phyloP scores from a whole-genome alignment of 768 basidiomycete species.

The Lactarius hengduanensis region DNA sequence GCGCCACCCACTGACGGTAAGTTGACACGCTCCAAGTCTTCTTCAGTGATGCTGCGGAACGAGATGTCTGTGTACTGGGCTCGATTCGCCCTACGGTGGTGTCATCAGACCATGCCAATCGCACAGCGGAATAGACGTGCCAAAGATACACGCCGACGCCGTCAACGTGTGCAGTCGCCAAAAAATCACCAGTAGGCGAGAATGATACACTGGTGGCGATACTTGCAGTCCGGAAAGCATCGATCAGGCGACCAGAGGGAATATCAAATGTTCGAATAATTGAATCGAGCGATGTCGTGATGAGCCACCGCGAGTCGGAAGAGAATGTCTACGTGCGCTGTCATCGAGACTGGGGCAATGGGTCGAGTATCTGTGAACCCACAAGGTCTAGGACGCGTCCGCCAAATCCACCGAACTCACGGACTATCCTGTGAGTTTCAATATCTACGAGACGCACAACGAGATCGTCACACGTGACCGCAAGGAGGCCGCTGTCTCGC shows the following conservation, averaged over 20 bases:
- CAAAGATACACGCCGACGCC: slow-evolving; percentile 95
- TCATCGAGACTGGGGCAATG: neutral
- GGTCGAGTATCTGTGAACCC: slow-evolving; percentile 33
- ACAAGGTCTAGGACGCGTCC: slow-evolving; percentile 90
- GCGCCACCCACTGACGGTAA: slow-evolving; percentile 85
- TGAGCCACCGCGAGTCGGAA: slow-evolving; percentile 91
- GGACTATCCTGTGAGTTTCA: slow-evolving; percentile 82
- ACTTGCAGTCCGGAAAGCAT: slow-evolving; percentile 84
- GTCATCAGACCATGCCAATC: slow-evolving; percentile 18
- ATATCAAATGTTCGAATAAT: slow-evolving; percentile 94
- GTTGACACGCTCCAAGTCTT: slow-evolving; percentile 62
- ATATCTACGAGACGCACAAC: slow-evolving; percentile 85
- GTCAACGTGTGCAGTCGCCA: slow-evolving; percentile 93
- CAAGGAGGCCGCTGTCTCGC: slow-evolving; percentile 81
- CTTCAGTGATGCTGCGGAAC: slow-evolving; percentile 75
- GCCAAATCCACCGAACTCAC: slow-evolving; percentile 83
- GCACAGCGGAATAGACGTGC: slow-evolving; percentile 40
- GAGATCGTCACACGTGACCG: slow-evolving; percentile 83
- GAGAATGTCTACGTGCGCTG: slow-evolving; percentile 72
- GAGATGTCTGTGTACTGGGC: slow-evolving; percentile 89
- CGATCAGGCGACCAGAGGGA: slow-evolving; percentile 88
- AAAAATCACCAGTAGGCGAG: slow-evolving; percentile 93
- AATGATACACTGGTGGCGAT: slow-evolving; percentile 89
- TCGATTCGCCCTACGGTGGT: slow-evolving; percentile 75
- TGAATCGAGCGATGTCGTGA: slow-evolving; percentile 85